Evolutionary conservation across 495 filamentous ascomycete species (phyloP).

Genomic region (Chaetomium fimeti): DNA sequence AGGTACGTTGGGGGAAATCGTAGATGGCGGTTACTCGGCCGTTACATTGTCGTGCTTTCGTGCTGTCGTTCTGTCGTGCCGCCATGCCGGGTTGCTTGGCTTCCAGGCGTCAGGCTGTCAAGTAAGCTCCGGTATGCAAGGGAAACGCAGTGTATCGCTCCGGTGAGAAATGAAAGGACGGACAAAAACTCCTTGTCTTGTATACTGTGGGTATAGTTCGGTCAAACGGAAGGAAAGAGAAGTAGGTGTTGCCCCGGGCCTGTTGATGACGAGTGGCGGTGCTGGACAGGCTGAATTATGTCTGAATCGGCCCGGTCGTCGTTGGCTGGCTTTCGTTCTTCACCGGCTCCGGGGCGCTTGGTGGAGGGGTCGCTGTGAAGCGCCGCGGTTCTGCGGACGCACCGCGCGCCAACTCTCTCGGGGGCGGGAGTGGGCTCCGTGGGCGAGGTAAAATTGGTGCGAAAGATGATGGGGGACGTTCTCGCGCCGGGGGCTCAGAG

Average conservation of each 20-base stretch:
- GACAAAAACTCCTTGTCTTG: not conserved
- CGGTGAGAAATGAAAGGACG: not conserved
- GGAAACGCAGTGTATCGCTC: not conserved
- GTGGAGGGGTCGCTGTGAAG: constrained; percentile 20
- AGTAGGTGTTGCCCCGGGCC: not conserved
- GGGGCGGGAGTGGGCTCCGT: constrained; percentile 23
- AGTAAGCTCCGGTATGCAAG: constrained; percentile 3
- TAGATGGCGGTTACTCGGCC: constrained; percentile 4
- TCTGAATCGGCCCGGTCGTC: constrained; percentile 19
- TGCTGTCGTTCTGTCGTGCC: constrained; percentile 2
- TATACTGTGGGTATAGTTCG: constrained; percentile 1
- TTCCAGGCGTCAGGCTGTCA: not conserved
- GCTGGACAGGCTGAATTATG: not conserved
- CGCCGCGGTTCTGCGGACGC: constrained; percentile 4
- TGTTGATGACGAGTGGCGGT: no score
- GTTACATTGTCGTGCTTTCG: constrained; percentile 3
- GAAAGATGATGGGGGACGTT: not conserved
- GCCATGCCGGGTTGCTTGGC: not conserved
- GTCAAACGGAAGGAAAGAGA: not conserved
- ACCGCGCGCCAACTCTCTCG: constrained; percentile 13
- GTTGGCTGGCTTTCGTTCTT: constrained; percentile 20
- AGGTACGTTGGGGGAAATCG: constrained; percentile 7
- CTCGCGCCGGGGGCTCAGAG: not conserved
- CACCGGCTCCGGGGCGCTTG: constrained; percentile 12
- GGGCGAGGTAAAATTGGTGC: constrained; percentile 23